Conservation (phyloP, 345 rosid genomes). For the Populus pruinosa region DNA sequence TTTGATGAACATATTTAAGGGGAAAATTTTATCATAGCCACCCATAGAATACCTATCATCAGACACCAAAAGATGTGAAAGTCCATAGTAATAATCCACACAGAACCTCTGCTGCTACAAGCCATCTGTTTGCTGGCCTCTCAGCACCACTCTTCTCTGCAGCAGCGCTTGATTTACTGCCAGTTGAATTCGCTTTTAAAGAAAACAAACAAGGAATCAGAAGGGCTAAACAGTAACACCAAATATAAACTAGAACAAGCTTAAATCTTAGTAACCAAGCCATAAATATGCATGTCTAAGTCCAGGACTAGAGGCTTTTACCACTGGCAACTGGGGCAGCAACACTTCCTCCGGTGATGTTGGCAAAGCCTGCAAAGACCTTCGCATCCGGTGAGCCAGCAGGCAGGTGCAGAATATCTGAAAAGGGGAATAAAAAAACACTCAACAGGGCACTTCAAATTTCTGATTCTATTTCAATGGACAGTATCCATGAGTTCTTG, state of each 20-base stretch:
- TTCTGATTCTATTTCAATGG: not conserved
- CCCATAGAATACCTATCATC: not conserved
- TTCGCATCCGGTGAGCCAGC: constrained; percentile 65
- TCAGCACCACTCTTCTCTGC: constrained; percentile 38
- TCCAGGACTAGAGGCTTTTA: not conserved
- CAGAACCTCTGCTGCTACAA: constrained; percentile 35
- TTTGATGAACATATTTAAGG: not conserved
- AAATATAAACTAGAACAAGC: not conserved
- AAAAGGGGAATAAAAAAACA: not conserved
- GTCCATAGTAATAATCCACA: constrained; percentile 18
- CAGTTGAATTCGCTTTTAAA: constrained; percentile 15
- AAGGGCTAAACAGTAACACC: not conserved
- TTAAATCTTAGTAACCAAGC: too few relatives aligned
- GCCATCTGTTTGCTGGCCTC: constrained; percentile 21
- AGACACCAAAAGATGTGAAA: constrained; percentile 3
- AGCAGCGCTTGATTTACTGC: constrained; percentile 20
- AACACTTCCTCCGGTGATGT: constrained; percentile 22
- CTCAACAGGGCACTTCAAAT: not conserved
- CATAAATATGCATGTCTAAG: not conserved
- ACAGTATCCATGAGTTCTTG: too few relatives aligned
- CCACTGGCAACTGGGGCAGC: constrained; percentile 34
- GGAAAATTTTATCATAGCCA: too few relatives aligned
- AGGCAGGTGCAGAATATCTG: constrained; percentile 61
- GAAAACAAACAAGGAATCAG: not conserved
- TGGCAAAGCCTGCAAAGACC: constrained; percentile 55